phyloP scores from a whole-genome alignment of 352 stramenopile genomes.

The Globisporangium sylvaticum region DNA sequence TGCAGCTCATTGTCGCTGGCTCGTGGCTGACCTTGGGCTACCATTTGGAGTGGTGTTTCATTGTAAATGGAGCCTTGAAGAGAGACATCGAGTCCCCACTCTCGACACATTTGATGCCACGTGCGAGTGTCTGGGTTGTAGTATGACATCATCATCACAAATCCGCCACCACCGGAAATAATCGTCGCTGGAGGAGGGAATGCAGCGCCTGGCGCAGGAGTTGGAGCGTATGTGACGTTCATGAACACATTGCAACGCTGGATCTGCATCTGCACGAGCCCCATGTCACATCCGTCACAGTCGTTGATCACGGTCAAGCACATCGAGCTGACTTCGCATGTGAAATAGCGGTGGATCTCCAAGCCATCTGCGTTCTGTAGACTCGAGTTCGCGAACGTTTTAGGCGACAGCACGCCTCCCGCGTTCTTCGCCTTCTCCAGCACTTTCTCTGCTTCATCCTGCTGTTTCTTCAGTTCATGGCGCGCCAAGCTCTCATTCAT shows the following conservation, averaged over 20 bases:
- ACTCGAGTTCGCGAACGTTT: slow-evolving; percentile 8
- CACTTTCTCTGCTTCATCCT: background rate
- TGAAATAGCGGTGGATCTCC: slow-evolving; percentile 78
- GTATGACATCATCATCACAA: slow-evolving; percentile 68
- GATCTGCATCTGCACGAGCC: slow-evolving; percentile 68
- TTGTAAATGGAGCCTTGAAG: slow-evolving; percentile 46
- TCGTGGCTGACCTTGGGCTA: slow-evolving; percentile 8
- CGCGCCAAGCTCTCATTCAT: slow-evolving; percentile 27
- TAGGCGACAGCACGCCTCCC: slow-evolving; percentile 16
- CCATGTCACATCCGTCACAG: slow-evolving; percentile 85
- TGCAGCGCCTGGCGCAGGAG: slow-evolving; percentile 5
- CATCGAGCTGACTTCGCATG: slow-evolving; percentile 62
- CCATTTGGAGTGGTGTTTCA: background rate
- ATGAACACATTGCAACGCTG: slow-evolving; percentile 70
- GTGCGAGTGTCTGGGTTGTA: slow-evolving; percentile 80
- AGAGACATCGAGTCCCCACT: slow-evolving; percentile 69
- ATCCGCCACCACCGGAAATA: slow-evolving; percentile 60
- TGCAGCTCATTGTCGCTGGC: slow-evolving; percentile 61
- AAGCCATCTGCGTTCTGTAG: slow-evolving; percentile 7
- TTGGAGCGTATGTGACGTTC: slow-evolving; percentile 55
- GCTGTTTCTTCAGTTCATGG: slow-evolving; percentile 18
- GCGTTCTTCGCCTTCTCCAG: background rate
- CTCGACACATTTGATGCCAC: slow-evolving; percentile 79
- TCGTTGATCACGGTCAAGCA: slow-evolving; percentile 81
- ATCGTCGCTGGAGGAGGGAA: slow-evolving; percentile 36